These are phyloP conservation scores for Thermoascus crustaceus DNA, from an alignment of 2,329 filamentous ascomycete species.

Conservation along the genomic window DNA sequence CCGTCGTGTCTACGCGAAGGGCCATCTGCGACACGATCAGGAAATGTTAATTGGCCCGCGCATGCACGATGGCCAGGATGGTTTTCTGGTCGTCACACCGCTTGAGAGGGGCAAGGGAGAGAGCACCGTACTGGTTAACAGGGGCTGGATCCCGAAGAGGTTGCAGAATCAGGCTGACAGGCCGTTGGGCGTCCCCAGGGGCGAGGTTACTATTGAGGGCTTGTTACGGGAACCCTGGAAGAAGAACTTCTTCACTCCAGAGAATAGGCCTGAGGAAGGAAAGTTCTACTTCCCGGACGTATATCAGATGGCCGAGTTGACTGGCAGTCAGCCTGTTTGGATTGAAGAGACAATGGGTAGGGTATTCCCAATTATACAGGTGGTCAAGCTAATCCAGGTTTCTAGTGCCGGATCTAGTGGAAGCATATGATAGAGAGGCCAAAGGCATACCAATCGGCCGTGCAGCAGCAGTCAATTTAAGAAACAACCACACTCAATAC, in stretches of 20 bases:
- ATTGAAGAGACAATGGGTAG: conserved; percentile 91
- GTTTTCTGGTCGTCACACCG: conserved; percentile 86
- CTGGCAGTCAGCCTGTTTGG: conserved; percentile 83
- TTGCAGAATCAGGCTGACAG: conserved; percentile 57
- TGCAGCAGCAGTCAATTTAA: conserved; percentile 78
- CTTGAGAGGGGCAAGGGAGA: conserved; percentile 58
- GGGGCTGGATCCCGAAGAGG: conserved; percentile 85
- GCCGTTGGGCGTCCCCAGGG: conserved; percentile 57
- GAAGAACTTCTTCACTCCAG: conserved; percentile 96
- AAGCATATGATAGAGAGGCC: conserved; percentile 63
- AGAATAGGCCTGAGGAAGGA: conserved; percentile 72
- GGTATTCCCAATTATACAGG: conserved; percentile 10
- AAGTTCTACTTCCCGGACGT: conserved; percentile 97
- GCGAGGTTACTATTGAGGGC: conserved; percentile 72
- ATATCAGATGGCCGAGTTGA: conserved; percentile 74
- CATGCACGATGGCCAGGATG: conserved; percentile 79
- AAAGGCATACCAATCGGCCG: conserved; percentile 86
- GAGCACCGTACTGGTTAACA: conserved; percentile 73
- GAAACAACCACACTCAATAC: conserved; percentile 96
- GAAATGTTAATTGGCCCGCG: conserved; percentile 96
- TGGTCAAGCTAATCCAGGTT: conserved; percentile 9
- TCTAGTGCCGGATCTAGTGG: conserved; percentile 68
- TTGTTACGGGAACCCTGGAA: conserved; percentile 84
- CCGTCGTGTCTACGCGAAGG: conserved; percentile 68
- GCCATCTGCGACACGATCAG: conserved; percentile 71